phyloP scores from a whole-genome alignment of 2,329 filamentous ascomycete genomes.

The Aspergillus udagawae region DNA sequence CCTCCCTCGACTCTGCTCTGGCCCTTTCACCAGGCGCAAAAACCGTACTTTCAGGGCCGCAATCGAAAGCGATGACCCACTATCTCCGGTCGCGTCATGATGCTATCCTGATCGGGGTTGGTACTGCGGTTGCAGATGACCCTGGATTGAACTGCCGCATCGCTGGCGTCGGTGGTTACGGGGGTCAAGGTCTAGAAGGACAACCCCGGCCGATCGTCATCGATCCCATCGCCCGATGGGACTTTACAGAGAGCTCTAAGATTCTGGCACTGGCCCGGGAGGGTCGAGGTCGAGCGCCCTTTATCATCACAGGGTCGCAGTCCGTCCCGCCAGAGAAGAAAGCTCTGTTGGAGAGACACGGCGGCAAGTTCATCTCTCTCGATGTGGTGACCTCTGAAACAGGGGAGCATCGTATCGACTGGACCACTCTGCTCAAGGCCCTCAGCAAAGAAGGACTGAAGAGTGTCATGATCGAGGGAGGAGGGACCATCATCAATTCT shows the following conservation, averaged over 20 bases:
- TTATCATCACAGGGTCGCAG: slow-evolving; percentile 50
- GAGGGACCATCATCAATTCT: slow-evolving; percentile 74
- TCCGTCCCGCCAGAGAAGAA: slow-evolving; percentile 12
- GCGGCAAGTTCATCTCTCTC: slow-evolving; percentile 29
- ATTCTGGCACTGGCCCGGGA: slow-evolving; percentile 60
- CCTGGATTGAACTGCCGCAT: slow-evolving; percentile 84
- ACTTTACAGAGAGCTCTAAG: slow-evolving; percentile 55
- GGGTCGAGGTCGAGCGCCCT: slow-evolving; percentile 67
- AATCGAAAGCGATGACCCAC: slow-evolving; percentile 91
- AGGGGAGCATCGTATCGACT: slow-evolving; percentile 40
- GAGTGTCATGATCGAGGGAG: slow-evolving; percentile 90
- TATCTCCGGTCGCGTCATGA: slow-evolving; percentile 80
- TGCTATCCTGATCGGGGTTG: slow-evolving; percentile 79
- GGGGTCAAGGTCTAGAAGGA: slow-evolving; percentile 41
- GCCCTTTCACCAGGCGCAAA: slow-evolving; percentile 69
- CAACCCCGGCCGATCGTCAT: slow-evolving; percentile 79
- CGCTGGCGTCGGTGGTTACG: slow-evolving; percentile 52
- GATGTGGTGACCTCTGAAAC: slow-evolving; percentile 11
- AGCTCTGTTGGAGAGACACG: slow-evolving; percentile 23
- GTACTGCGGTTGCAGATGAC: slow-evolving; percentile 79
- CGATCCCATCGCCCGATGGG: slow-evolving; percentile 71
- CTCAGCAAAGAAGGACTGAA: slow-evolving; percentile 56
- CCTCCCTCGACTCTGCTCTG: slow-evolving; percentile 75
- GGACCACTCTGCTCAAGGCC: slow-evolving; percentile 57
- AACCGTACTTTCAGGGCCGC: slow-evolving; percentile 70